Base-by-base conservation (phyloP, 192 early-diverging fungal species). In the Lunasporangiospora selenospora region DNA sequence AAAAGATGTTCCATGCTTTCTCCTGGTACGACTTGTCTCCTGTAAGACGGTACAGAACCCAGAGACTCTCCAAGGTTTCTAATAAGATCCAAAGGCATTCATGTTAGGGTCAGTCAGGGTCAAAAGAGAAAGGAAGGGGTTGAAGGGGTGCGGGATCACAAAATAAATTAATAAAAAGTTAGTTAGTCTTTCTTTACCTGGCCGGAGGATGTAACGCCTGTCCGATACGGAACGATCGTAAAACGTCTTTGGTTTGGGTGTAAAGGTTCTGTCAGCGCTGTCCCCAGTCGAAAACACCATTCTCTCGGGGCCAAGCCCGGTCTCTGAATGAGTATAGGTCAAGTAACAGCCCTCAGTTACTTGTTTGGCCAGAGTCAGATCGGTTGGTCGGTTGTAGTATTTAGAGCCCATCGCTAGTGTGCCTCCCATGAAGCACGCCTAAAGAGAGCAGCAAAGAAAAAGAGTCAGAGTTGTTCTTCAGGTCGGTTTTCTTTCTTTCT, bases 31-130 rank as follows among this genome's bases (percentile, higher is more conserved):
- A 52, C 1, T 69, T 75, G 43, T 92, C 81, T 1, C 88, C 87
- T 6, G 91, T 92, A n/a, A 85, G 62, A 23, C 89, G 81, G 58
- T 90, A 91, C 73, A 91, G 81, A 57, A 86, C 81, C 66, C 88
- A 92, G 18, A 91, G 57, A 36, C 85, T 87, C 59, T 92, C 91
- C 21, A 92, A 53, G 0, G 87, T 85, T 82, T 92, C 91, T 79
- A 55, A 56, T 40, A 19, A 47, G 21, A 33, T n/a, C n/a, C n/a
- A 29, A 15, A 27, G 11, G 18, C 9, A 31, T 24, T 29, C 30
- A 34, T 12, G 9, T n/a, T 34, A n/a, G 21, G 7, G 21, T 31
- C 12, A 23, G n/a, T n/a, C n/a, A 53, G 23, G 11, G 12, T 21
- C 6, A 64, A 52, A 56, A 46, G 8, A 46, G 31, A 34, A 40